Evolutionary conservation across 2,329 filamentous ascomycete species (phyloP), one percentile per base, ranked within the genome.

Genomic region (Venturiaceae sp.): DNA sequence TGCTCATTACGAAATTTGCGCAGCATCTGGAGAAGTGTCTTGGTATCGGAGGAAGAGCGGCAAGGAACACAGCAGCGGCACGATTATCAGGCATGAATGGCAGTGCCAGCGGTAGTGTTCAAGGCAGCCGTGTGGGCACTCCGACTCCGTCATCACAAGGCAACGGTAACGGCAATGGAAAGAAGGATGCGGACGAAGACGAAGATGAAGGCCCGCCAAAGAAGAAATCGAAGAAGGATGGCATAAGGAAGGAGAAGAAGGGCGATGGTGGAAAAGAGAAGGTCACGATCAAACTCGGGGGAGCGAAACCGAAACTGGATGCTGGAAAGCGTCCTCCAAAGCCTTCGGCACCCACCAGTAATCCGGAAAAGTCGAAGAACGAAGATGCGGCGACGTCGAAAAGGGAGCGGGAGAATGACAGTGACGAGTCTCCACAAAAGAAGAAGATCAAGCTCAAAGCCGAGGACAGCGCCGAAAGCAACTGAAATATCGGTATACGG

Each of bases 11-110:
- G 28, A 75, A 81, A 53, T 81, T 84, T 55, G 81, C 81, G 16
- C 80, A 83, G 65, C 82, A 85, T 66, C 66, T 84, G 57, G 82
- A 84, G 63, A 80, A 83, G 61, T 85, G 82, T 62, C 72, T 85
- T 63, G 81, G 81, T 26, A 75, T 83, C 30, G 78, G 75, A 21
- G 81, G 81, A 1, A 72, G 82, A 13, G 75, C 77, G 62, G 76
- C 75, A 58, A 75, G 74, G 53, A 65, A 76, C 44, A 76, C 77
- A 59, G 77, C 77, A 33, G 76, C 77, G 72, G 76, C 75, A 1
- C 77, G 76, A 61, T 61, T 75, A 21, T 65, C 62, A 1, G 70
- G 65, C 63, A 69, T 71, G 52, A 71, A 72, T 53, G 70, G 69
- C 33, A 67, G 66, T 56, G 44, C 57, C 13, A 53, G 30, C n/a